phyloP scores from a whole-genome alignment of 2,329 filamentous ascomycete species.

The Lomentospora prolificans region DNA sequence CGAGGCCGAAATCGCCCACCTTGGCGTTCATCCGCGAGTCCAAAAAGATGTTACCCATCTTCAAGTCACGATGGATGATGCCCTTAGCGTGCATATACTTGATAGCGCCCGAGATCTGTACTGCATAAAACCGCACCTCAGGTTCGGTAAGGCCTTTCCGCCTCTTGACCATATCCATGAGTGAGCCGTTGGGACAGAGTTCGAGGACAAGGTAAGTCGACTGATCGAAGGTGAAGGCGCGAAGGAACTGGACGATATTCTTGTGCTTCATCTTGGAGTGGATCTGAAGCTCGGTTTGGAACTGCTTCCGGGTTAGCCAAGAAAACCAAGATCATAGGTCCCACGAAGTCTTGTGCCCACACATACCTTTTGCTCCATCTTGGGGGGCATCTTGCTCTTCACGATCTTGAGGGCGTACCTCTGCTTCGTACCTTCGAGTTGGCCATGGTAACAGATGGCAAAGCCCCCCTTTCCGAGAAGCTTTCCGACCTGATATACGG shows the following conservation, averaged over 20 bases:
- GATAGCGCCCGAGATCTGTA: constrained; percentile 92
- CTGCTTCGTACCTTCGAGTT: constrained; percentile 55
- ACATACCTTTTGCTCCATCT: constrained; percentile 75
- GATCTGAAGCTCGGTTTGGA: constrained; percentile 83
- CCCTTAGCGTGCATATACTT: constrained; percentile 96
- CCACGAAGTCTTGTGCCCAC: too few species aligned
- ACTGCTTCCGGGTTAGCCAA: constrained; percentile 29
- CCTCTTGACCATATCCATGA: constrained; percentile 96
- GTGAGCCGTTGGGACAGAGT: constrained; percentile 86
- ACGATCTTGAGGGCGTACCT: constrained; percentile 74
- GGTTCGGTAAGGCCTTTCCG: constrained; percentile 85
- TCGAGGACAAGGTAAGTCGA: constrained; percentile 93
- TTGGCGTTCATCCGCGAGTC: constrained; percentile 96
- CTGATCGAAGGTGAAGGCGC: constrained; percentile 81
- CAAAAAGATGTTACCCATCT: constrained; percentile 96
- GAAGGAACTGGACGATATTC: constrained; percentile 91
- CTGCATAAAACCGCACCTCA: constrained; percentile 85
- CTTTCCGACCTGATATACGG: constrained; percentile 63
- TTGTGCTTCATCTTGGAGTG: constrained; percentile 96
- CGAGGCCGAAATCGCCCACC: constrained; percentile 92
- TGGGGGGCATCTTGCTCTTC: constrained; percentile 70
- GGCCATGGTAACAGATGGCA: constrained; percentile 69
- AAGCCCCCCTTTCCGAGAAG: constrained; percentile 74
- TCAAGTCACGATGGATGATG: constrained; percentile 92
- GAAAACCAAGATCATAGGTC: too few species aligned